phyloP scores from a whole-genome alignment of 2,329 filamentous ascomycete genomes.

The Microdochium paspali region DNA sequence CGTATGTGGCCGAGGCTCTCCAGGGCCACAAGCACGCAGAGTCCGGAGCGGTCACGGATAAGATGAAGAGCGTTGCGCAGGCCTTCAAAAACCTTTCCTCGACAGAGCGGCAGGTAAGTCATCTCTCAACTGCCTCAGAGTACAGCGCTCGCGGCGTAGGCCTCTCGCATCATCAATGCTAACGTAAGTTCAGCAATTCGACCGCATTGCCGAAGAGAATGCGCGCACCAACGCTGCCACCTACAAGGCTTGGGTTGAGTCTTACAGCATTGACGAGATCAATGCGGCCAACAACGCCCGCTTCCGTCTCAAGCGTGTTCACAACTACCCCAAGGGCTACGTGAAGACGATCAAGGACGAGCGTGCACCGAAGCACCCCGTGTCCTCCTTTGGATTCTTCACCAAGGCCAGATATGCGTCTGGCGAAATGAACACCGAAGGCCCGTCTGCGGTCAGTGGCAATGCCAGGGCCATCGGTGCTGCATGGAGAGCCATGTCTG shows the following conservation, averaged over 20 bases:
- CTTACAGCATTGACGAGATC: slow-evolving; percentile 28
- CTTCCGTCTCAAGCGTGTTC: slow-evolving; percentile 25
- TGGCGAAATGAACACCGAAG: slow-evolving; percentile 10
- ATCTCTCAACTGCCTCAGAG: not conserved
- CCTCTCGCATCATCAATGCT: not conserved
- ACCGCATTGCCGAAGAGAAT: slow-evolving; percentile 27
- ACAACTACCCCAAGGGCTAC: slow-evolving; percentile 14
- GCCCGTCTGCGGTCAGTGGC: slow-evolving; percentile 6
- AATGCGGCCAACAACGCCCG: slow-evolving; percentile 38
- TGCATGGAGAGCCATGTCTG: slow-evolving; percentile 34
- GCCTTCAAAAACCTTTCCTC: slow-evolving; percentile 29
- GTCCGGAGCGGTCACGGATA: slow-evolving; percentile 4
- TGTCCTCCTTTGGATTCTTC: slow-evolving; percentile 24
- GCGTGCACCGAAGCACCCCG: slow-evolving; percentile 32
- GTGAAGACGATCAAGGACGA: slow-evolving; percentile 30
- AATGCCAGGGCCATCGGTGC: slow-evolving; percentile 12
- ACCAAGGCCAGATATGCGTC: slow-evolving; percentile 25
- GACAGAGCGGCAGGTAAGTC: slow-evolving; percentile 33
- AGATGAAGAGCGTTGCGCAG: slow-evolving; percentile 16
- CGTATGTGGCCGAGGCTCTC: slow-evolving; percentile 24
- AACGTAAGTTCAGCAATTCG: slow-evolving; percentile 22
- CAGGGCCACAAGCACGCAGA: slow-evolving; percentile 10
- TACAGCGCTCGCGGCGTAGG: too few relatives aligned
- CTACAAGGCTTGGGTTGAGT: slow-evolving; percentile 39
- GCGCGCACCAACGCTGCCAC: slow-evolving; percentile 25